A percentile compares a stretch with the other conserved stretches of the same genome.
phyloP scores from a whole-genome alignment of 352 stramenopile genomes.

The Pythium pyrilobum region DNA sequence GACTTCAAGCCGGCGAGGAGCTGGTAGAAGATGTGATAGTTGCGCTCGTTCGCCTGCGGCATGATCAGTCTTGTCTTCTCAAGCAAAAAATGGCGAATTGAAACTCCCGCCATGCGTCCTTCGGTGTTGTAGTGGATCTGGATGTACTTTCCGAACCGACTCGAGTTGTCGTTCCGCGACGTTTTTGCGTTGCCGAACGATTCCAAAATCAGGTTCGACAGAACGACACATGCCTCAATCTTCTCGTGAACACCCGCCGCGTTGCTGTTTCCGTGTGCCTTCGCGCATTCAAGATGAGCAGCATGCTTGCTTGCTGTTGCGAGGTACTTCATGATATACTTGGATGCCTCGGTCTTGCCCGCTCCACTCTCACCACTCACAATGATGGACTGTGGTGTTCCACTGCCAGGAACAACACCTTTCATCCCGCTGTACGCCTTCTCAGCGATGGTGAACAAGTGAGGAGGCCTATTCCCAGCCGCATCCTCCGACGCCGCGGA shows the following conservation, averaged over 20 bases:
- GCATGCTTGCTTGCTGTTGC: constrained; percentile 68
- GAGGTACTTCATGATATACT: constrained; percentile 90
- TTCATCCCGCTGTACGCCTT: constrained; percentile 75
- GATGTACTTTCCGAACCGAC: constrained; percentile 90
- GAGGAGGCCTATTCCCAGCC: constrained; percentile 35
- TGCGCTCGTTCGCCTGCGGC: constrained; percentile 65
- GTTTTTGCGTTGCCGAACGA: constrained; percentile 86
- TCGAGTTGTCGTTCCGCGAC: constrained; percentile 86
- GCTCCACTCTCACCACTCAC: constrained; percentile 92
- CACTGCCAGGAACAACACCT: constrained; percentile 39
- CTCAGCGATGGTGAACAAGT: constrained; percentile 80
- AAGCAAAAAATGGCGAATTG: constrained; percentile 74
- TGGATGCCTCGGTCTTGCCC: constrained; percentile 93
- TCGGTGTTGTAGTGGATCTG: constrained; percentile 78
- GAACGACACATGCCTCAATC: constrained; percentile 77
- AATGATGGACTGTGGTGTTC: constrained; percentile 89
- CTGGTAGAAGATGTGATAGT: constrained; percentile 86
- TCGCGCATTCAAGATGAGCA: constrained; percentile 3
- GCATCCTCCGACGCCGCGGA: constrained; percentile 16
- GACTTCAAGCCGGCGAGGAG: constrained; percentile 43
- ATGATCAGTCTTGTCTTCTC: constrained; percentile 77
- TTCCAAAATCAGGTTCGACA: constrained; percentile 79
- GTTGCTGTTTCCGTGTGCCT: constrained; percentile 4
- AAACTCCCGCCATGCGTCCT: constrained; percentile 67
- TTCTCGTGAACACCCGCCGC: constrained; percentile 47